Evolutionary conservation across 2,329 filamentous ascomycete genomes (phyloP).

Genomic region (Chaetomium strumarium): DNA sequence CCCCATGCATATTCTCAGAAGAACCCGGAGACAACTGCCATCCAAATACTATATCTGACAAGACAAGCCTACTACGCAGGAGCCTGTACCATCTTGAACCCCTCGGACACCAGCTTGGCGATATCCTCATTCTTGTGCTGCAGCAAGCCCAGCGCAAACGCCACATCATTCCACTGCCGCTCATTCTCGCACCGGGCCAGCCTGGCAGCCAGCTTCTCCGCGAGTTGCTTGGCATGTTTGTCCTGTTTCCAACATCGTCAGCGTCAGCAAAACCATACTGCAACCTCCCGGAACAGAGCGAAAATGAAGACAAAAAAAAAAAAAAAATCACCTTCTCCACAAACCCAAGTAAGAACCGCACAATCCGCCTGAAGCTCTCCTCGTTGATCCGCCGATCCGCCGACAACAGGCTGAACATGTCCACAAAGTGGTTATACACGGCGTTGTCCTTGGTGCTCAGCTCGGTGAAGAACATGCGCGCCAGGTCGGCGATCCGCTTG

Average conservation of each 20-base stretch:
- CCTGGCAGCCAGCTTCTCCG: slow-evolving; percentile 85
- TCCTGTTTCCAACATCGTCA: slow-evolving; percentile 53
- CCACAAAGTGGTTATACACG: slow-evolving; percentile 98
- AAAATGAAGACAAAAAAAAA: background rate
- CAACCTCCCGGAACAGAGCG: background rate
- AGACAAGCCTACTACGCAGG: slow-evolving; percentile 34
- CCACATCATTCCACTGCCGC: slow-evolving; percentile 95
- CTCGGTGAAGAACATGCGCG: slow-evolving; percentile 97
- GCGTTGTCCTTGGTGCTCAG: slow-evolving; percentile 97
- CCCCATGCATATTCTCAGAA: background rate
- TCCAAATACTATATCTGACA: no score
- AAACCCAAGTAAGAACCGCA: slow-evolving; percentile 91
- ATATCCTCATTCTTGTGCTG: slow-evolving; percentile 95
- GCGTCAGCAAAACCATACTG: background rate
- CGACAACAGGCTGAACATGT: slow-evolving; percentile 93
- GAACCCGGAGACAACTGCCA: background rate
- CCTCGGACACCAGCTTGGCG: slow-evolving; percentile 65
- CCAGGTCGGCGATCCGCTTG: slow-evolving; percentile 86
- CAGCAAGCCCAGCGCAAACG: slow-evolving; percentile 80
- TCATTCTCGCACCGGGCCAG: slow-evolving; percentile 83
- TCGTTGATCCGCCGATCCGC: slow-evolving; percentile 76
- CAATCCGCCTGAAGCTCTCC: slow-evolving; percentile 76
- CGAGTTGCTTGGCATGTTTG: slow-evolving; percentile 91
- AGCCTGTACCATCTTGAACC: slow-evolving; percentile 66
- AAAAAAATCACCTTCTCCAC: slow-evolving; percentile 76